Evolutionary conservation across 2,329 filamentous ascomycete genomes (phyloP).

Genomic region (Sporothrix humicola): DNA sequence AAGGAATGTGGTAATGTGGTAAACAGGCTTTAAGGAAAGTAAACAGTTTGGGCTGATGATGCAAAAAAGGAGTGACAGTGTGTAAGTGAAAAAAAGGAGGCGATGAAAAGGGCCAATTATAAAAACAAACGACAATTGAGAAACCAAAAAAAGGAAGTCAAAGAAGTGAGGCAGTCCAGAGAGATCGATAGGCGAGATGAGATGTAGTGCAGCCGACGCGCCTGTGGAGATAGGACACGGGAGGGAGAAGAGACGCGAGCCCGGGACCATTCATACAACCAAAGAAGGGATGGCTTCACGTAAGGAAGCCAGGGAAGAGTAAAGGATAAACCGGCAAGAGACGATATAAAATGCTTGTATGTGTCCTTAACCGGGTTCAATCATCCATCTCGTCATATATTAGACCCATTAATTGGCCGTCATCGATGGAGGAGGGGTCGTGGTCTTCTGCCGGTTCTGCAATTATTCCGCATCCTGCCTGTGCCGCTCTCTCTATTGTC

Average conservation of each 20-base stretch:
- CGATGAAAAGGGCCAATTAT: background rate
- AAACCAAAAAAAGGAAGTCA: background rate
- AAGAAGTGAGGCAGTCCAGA: background rate
- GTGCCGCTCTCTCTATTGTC: background rate
- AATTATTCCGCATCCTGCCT: background rate
- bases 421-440: background rate
- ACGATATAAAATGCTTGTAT: background rate
- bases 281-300: background rate
- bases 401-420: background rate
- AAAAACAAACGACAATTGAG: background rate
- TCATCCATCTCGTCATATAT: background rate
- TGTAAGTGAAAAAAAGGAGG: background rate
- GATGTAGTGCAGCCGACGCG: background rate
- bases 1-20: constrained; percentile 36
- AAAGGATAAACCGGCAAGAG: background rate
- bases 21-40: constrained; percentile 21
- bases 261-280: too few relatives aligned
- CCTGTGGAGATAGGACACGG: background rate
- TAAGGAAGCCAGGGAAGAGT: background rate
- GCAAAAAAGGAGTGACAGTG: constrained; percentile 29
- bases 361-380: background rate
- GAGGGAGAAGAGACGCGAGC: background rate
- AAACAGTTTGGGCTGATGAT: constrained; percentile 25
- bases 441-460: background rate
- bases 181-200: background rate